These are phyloP conservation scores for Dipodascus albidus DNA, from an alignment of 805 yeast species.

Conservation along the genomic window DNA sequence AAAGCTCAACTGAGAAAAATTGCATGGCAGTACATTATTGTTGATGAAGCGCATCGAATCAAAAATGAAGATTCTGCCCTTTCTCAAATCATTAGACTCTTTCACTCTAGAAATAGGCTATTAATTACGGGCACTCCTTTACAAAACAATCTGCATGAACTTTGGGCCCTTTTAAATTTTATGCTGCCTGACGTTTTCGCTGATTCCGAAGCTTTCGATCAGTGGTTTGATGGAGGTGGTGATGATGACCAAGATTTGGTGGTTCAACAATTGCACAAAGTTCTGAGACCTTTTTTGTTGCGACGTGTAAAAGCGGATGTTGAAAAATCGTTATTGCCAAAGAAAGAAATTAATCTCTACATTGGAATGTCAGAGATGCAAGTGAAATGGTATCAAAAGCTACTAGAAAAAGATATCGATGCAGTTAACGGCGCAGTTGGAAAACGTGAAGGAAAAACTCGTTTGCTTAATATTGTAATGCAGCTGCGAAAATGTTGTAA, in stretches of 20 bases:
- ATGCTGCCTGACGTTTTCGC: conserved; percentile 91
- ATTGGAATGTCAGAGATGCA: conserved; percentile 98
- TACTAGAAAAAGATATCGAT: conserved; percentile 85
- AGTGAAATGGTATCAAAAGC: conserved; percentile 74
- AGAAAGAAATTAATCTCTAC: conserved; percentile 78
- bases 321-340: conserved; percentile 81
- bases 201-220: conserved; percentile 81
- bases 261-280: conserved; percentile 80
- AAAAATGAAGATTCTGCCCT: conserved; percentile 87
- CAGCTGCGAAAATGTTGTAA: conserved; percentile 93
- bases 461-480: conserved; percentile 89
- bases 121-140: conserved; percentile 93
- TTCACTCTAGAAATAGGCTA: conserved; percentile 73
- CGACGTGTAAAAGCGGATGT: conserved; percentile 91
- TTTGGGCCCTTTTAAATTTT: conserved; percentile 91
- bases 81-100: conserved; percentile 81
- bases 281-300: conserved; percentile 74
- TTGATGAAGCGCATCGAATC: conserved; percentile 95
- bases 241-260: conserved; percentile 56
- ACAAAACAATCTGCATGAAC: conserved; percentile 88
- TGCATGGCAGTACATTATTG: conserved; percentile 87
- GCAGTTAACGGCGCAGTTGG: conserved; percentile 92
- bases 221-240: conserved; percentile 62
- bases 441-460: conserved; percentile 73
- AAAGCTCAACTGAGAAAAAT: conserved; percentile 67